phyloP scores from a whole-genome alignment of 2,329 filamentous ascomycete genomes.

The Cladosporium colombiae region DNA sequence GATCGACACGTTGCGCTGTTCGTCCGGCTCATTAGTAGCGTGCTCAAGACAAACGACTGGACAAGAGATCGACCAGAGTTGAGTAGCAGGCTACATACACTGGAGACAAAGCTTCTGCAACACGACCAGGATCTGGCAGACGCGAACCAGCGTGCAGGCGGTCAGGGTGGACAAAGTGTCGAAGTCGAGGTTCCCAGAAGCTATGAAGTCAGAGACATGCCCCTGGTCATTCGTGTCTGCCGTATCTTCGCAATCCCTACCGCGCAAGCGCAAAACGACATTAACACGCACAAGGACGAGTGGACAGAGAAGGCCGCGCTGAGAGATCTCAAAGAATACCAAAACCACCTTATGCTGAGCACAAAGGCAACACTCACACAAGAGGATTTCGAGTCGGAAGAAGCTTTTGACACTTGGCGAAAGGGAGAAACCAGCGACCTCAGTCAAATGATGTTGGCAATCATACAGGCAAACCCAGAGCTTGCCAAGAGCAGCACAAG shows the following conservation, averaged over 20 bases:
- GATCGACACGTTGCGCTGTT: constrained; percentile 95
- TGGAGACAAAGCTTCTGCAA: constrained; percentile 91
- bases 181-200: constrained; percentile 82
- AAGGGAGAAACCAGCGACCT: constrained; percentile 84
- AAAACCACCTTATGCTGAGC: constrained; percentile 80
- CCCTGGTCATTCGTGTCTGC: constrained; percentile 82
- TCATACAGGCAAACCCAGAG: constrained; percentile 82
- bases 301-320: constrained; percentile 95
- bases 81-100: constrained; percentile 70
- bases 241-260: constrained; percentile 80
- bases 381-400: constrained; percentile 87
- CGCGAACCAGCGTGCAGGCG: constrained; percentile 57
- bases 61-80: constrained; percentile 83
- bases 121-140: constrained; percentile 87
- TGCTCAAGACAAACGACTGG: constrained; percentile 81
- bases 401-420: constrained; percentile 87
- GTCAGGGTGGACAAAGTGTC: constrained; percentile 64
- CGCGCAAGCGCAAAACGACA: constrained; percentile 80
- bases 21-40: constrained; percentile 78
- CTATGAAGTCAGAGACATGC: constrained; percentile 97
- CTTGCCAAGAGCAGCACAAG: constrained; percentile 71
- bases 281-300: constrained; percentile 73
- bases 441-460: constrained; percentile 89
- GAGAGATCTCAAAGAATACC: constrained; percentile 89
- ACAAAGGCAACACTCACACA: constrained; percentile 73